Conservation (phyloP, 129 eudicot species). For the Chrysanthemum seticuspe region DNA sequence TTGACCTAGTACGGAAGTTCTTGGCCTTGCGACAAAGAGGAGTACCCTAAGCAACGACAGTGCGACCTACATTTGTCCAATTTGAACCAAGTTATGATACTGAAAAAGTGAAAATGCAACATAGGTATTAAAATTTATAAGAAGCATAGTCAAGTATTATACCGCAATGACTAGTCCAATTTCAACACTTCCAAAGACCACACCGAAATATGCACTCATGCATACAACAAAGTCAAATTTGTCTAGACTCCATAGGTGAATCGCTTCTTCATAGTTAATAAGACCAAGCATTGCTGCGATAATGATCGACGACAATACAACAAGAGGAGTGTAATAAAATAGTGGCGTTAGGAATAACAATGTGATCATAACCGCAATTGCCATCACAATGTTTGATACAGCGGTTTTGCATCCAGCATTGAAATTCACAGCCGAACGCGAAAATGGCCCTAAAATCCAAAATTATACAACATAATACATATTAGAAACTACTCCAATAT, state of each 20-base stretch:
- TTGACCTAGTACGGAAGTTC: conserved; percentile 58
- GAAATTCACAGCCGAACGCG: conserved; percentile 92
- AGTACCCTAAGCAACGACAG: conserved; percentile 72
- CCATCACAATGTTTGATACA: conserved; percentile 91
- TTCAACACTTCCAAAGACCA: conserved; percentile 76
- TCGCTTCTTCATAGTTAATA: conserved; percentile 82
- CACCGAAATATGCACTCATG: conserved; percentile 85
- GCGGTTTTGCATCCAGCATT: conserved; percentile 98
- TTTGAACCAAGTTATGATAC: conserved; percentile 6
- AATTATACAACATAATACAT: neutral
- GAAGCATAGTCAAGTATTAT: conserved; percentile 2
- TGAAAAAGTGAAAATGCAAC: neutral
- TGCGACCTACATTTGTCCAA: conserved; percentile 54
- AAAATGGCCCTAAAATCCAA: conserved; percentile 69
- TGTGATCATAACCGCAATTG: conserved; percentile 80
- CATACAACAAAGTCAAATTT: conserved; percentile 87
- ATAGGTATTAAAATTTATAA: neutral
- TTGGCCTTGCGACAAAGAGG: conserved; percentile 72
- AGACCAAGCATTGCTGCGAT: conserved; percentile 95
- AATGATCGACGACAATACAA: conserved; percentile 78
- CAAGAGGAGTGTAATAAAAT: conserved; percentile 83
- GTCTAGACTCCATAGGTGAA: conserved; percentile 80
- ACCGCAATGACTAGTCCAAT: conserved; percentile 85
- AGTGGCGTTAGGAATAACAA: conserved; percentile 73
- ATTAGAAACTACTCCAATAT: neutral